A percentile compares a stretch with the other conserved stretches of the same genome.
Conservation (phyloP, 768 basidiomycete species). For the Amanita pseudoporphyria region DNA sequence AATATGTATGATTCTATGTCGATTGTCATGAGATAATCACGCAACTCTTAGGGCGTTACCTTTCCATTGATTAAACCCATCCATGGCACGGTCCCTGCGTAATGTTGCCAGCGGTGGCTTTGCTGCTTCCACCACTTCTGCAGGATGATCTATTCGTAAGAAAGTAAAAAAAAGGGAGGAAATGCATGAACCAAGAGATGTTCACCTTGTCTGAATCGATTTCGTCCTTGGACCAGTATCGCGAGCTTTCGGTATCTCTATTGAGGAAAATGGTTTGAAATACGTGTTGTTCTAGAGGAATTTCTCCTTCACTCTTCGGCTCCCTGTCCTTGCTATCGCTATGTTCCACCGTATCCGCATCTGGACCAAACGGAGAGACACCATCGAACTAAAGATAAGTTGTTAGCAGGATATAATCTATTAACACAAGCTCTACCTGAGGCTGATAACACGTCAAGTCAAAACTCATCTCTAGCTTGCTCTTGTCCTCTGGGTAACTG, state of each 20-base stretch:
- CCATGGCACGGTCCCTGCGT: constrained; percentile 27
- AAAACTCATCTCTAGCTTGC: constrained; percentile 44
- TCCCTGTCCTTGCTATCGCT: not conserved
- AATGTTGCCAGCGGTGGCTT: constrained; percentile 40
- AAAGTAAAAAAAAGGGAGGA: not conserved
- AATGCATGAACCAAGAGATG: not conserved
- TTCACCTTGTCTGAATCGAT: constrained; percentile 25
- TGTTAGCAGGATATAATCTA: not conserved
- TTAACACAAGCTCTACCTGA: constrained; percentile 20
- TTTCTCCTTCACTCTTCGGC: constrained; percentile 8
- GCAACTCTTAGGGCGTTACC: constrained; percentile 5
- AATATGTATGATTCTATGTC: constrained; percentile 22
- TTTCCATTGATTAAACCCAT: constrained; percentile 28
- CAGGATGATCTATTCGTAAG: constrained; percentile 20
- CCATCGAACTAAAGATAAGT: constrained; percentile 15
- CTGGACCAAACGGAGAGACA: constrained; percentile 11
- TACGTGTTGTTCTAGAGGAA: constrained; percentile 31
- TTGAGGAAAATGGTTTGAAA: constrained; percentile 44
- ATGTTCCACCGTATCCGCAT: not conserved
- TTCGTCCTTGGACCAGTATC: constrained; percentile 32
- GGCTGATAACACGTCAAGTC: constrained; percentile 39
- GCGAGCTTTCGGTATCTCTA: constrained; percentile 24
- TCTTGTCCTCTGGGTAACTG: constrained; percentile 31
- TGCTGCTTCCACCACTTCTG: constrained; percentile 48
- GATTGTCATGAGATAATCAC: not conserved